These are phyloP conservation scores for Stereocaulon alpinum DNA, from an alignment of 495 filamentous ascomycete species.

Conservation along the genomic window DNA sequence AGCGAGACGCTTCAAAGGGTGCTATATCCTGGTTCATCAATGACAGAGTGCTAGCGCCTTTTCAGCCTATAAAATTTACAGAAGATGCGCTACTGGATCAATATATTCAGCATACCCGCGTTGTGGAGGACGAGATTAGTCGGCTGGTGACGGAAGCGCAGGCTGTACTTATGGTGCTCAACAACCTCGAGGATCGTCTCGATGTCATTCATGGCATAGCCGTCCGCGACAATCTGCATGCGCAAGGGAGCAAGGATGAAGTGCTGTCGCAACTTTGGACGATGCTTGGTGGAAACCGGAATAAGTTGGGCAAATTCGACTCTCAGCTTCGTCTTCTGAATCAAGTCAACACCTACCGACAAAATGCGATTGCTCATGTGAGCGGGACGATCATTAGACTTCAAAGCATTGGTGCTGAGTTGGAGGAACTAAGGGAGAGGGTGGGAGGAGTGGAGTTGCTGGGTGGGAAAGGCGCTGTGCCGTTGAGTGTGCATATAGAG, in stretches of 20 bases:
- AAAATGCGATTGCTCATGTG: slow-evolving; percentile 49
- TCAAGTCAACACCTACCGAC: slow-evolving; percentile 49
- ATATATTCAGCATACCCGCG: slow-evolving; percentile 53
- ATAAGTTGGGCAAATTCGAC: slow-evolving; percentile 43
- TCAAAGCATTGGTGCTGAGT: slow-evolving; percentile 50
- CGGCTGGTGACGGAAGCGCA: slow-evolving; percentile 56
- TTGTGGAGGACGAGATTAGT: slow-evolving; percentile 55
- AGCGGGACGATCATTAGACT: slow-evolving; percentile 50
- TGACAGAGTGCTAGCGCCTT: slow-evolving; percentile 42
- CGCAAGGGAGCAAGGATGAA: slow-evolving; percentile 44
- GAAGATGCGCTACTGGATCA: slow-evolving; percentile 44
- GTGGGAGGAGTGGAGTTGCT: slow-evolving; percentile 50
- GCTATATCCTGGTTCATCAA: slow-evolving; percentile 32
- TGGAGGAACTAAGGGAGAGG: slow-evolving; percentile 58
- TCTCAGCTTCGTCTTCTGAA: slow-evolving; percentile 46
- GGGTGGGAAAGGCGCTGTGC: slow-evolving; percentile 38
- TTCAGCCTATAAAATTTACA: slow-evolving; percentile 43
- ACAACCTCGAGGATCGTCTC: slow-evolving; percentile 52
- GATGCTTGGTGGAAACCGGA: slow-evolving; percentile 52
- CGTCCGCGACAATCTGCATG: slow-evolving; percentile 40
- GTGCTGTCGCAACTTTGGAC: slow-evolving; percentile 59
- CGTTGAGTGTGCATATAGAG: slow-evolving; percentile 58
- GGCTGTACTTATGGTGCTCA: slow-evolving; percentile 44
- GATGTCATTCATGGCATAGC: slow-evolving; percentile 54
- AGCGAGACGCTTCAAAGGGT: slow-evolving; percentile 29